These are phyloP conservation scores for Xylaria sp. DNA, from an alignment of 2,329 filamentous ascomycete genomes.

Conservation along the genomic window DNA sequence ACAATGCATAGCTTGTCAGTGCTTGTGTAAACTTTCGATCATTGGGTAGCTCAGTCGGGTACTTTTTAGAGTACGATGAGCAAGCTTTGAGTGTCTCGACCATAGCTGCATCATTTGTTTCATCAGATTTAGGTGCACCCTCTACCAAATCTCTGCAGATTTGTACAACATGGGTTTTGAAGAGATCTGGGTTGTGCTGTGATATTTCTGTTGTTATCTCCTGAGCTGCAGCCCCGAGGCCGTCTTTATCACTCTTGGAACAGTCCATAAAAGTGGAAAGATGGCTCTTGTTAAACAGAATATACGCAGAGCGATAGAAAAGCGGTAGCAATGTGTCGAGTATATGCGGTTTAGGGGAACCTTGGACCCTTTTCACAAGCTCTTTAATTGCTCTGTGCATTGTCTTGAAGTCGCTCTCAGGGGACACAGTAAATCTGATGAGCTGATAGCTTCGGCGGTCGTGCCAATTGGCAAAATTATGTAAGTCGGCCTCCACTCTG, in stretches of 20 bases:
- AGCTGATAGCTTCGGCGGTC: conserved; percentile 92
- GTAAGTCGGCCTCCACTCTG: conserved; percentile 79
- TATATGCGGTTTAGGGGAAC: conserved; percentile 70
- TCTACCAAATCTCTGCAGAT: conserved; percentile 87
- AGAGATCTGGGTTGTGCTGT: conserved; percentile 85
- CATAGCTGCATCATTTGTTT: conserved; percentile 76
- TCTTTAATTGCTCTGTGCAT: conserved; percentile 92
- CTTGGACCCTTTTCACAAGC: conserved; percentile 82
- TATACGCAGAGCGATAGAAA: conserved; percentile 82
- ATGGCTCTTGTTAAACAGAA: conserved; percentile 95
- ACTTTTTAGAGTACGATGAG: conserved; percentile 87
- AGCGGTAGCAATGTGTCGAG: conserved; percentile 85
- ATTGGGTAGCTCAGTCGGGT: conserved; percentile 83
- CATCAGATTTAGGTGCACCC: conserved; percentile 77
- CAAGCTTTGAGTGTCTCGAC: conserved; percentile 95
- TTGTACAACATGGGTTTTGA: conserved; percentile 92
- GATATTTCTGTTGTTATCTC: conserved; percentile 94
- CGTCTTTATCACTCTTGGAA: conserved; percentile 84
- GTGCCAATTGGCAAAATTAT: conserved; percentile 90
- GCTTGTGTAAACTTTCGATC: conserved; percentile 85
- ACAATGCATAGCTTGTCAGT: conserved; percentile 83
- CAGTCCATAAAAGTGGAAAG: conserved; percentile 89
- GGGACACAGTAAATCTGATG: conserved; percentile 84
- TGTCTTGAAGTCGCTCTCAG: conserved; percentile 91
- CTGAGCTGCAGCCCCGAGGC: conserved; percentile 81